phyloP scores from a whole-genome alignment of 306 rosid species.

The Alnus glutinosa region DNA sequence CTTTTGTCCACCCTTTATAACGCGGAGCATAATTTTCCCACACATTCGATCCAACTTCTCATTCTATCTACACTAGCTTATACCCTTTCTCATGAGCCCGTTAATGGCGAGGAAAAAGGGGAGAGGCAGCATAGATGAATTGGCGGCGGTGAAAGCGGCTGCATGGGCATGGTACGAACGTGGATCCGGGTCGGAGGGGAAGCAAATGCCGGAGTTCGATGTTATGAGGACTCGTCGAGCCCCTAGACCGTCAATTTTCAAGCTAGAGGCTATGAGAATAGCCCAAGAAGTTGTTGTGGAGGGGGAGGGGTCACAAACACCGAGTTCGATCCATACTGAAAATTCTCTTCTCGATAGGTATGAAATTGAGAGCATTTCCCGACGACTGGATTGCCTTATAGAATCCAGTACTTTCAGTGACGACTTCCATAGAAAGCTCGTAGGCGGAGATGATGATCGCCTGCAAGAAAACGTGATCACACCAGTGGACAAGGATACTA shows the following conservation, averaged over 20 bases:
- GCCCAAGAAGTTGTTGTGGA: background rate
- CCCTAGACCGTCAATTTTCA: slow-evolving; percentile 69
- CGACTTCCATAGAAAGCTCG: background rate
- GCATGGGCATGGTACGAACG: slow-evolving; percentile 94
- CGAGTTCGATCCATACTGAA: background rate
- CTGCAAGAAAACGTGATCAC: background rate
- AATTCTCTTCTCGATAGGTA: slow-evolving; percentile 59
- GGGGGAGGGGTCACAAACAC: background rate
- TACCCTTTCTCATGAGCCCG: slow-evolving; percentile 14
- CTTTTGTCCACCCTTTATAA: background rate
- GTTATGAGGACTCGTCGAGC: slow-evolving; percentile 15
- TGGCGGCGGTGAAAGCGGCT: slow-evolving; percentile 59
- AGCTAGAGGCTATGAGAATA: slow-evolving; percentile 51
- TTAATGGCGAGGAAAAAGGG: slow-evolving; percentile 37
- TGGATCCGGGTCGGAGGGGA: slow-evolving; percentile 52
- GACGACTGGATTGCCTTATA: slow-evolving; percentile 41
- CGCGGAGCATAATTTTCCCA: slow-evolving; percentile 60
- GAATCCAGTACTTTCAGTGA: slow-evolving; percentile 30
- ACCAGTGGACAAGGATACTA: background rate
- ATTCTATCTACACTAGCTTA: background rate
- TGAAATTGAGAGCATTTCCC: slow-evolving; percentile 62
- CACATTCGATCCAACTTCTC: slow-evolving; percentile 7
- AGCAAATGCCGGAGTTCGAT: slow-evolving; percentile 40
- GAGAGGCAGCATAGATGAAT: slow-evolving; percentile 17
- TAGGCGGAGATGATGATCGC: background rate